Evolutionary conservation across 129 eudicot genomes (phyloP), one percentile per base, ranked within the genome.

Genomic region (Flaveria brownii): DNA sequence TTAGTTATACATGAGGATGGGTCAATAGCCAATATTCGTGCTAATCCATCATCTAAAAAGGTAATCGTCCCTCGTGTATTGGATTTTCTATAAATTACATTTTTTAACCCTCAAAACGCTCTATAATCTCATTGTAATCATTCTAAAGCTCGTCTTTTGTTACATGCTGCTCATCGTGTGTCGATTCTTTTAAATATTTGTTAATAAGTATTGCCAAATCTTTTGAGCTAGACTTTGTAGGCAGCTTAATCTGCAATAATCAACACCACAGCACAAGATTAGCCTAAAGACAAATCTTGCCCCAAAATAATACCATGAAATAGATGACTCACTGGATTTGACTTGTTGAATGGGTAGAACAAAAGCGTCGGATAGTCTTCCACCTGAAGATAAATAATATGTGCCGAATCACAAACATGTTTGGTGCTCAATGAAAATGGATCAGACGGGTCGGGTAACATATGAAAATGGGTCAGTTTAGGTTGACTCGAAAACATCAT

Each of bases 181-280:
- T 33, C 49, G 18, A 81, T 33, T 81, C 77, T 86, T 93, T 93
- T 49, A 89, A 66, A 46, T 84, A 66, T 65, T 88, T 91, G 86
- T 91, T 93, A 80, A 93, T 86, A 10, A 88, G 84, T 25, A 85
- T 81, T 10, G 96, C 97, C 88, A 93, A 85, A 3, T 93, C 97
- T 91, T 93, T 93, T 72, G 85, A 80, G 86, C 87, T 84, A 33
- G 96, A 85, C 79, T 91, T 93, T 15, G 88, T 84, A 33, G 97
- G 80, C 72, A 93, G 80, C 64, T 76, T 88, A 57, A 88, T 79
- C 97, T 93, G 88, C 88, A 83, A 28, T 71, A 55, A 51, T 69
- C 2, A 78, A 13, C 68, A 67, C 41, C 80, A 68, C 22, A 30
- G 5, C 64, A 26, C 57, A 72, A 33, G 46, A 55, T 73, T 73